Evolutionary conservation across 2,329 filamentous ascomycete species (phyloP), one percentile per base, ranked within the genome.

Genomic region (Neofusicoccum parvum): DNA sequence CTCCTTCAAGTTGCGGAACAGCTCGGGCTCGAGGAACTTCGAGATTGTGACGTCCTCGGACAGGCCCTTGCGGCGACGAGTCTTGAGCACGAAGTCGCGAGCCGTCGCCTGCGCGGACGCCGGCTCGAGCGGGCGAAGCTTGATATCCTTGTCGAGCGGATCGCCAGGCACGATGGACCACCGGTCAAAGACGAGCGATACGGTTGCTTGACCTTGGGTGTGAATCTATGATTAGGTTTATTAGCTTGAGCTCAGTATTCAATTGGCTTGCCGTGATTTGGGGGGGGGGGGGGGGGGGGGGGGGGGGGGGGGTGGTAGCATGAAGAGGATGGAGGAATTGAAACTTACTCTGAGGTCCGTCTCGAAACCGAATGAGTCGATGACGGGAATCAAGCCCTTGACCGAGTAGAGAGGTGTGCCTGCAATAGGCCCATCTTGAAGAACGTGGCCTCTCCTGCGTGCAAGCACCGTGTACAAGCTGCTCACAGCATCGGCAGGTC

Each of bases 301-400:
- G 36, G 36, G 36, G 36, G 36, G 36, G 36, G 36, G 36, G 6
- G 37, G 14, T 39, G 5, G 27, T 32, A 32, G 27, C 27, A 32
- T 32, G 27, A 32, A 32, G 27, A 32, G 27, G 6, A 32, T 32
- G 27, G 27, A 32, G 27, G 1, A 1, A 32, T 41, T 15, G 15
- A 59, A 17, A 70, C 72, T 69, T 71, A 78, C 75, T 67, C 95
- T 86, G 66, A 99, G 84, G 81, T 99, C 95, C 14, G 95, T 98
- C 82, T 99, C 95, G 79, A 99, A 98, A 20, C 95, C 95, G 74
- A 99, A 99, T 36, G 90, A 93, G 81, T 99, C 95, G 75, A 99
- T 97, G 67, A 98, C 95, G 10, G 95, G 95, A 65, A 99, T 88
- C 58, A 98, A 84, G 3, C 95, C 95, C 72, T 90, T 91, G 62